Conservation (phyloP, 176 grass and related monocot species). For the Ananas comosus region DNA sequence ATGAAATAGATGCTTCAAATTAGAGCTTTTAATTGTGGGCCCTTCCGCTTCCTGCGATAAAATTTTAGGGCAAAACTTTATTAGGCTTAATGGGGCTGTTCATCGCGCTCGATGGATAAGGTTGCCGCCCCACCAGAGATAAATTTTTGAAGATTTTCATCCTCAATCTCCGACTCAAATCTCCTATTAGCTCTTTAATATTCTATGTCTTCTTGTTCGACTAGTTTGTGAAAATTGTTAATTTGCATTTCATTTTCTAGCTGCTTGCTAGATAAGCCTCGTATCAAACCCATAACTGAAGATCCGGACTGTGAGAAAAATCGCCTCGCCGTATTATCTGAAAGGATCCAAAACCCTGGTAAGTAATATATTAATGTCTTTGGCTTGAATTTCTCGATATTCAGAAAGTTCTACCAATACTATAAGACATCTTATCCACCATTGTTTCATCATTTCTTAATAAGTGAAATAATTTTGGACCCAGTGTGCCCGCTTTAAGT, state of each 20-base stretch:
- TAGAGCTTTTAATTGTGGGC: no score
- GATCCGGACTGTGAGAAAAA: slow-evolving; percentile 64
- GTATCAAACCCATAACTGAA: slow-evolving; percentile 76
- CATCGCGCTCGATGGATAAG: no score
- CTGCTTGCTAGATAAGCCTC: slow-evolving; percentile 58
- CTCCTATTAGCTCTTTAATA: neutral
- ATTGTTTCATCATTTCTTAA: no score
- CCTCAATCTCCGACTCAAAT: no score
- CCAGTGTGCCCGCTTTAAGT: neutral
- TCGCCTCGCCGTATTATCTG: slow-evolving; percentile 67
- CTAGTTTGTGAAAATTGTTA: neutral
- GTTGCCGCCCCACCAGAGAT: no score
- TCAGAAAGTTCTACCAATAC: neutral
- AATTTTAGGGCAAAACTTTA: no score
- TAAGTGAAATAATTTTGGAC: neutral
- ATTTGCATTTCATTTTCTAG: slow-evolving; percentile 17
- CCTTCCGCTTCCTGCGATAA: no score
- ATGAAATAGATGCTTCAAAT: no score
- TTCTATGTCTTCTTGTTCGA: neutral
- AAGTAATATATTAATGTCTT: slow-evolving; percentile 5
- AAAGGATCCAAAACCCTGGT: slow-evolving; percentile 72
- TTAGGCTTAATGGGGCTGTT: no score
- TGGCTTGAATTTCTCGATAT: neutral
- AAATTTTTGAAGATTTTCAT: no score
- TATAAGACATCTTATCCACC: no score